phyloP scores from a whole-genome alignment of 345 rosid species.

The Citrus mangshanensis region DNA sequence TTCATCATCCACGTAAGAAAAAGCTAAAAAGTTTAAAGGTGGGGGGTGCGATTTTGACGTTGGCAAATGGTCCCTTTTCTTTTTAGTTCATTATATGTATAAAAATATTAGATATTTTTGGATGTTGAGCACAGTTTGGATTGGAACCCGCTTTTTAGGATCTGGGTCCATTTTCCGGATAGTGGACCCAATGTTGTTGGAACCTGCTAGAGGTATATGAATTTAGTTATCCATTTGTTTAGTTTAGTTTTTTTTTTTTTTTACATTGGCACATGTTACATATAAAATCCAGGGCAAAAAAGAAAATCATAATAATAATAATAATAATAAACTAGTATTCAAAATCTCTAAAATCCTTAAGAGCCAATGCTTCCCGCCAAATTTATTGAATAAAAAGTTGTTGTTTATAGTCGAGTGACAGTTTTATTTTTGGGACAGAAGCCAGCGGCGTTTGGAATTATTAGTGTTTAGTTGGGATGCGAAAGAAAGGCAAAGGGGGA shows the following conservation, averaged over 20 bases:
- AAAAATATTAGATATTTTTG: not conserved
- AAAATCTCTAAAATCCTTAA: too few relatives aligned
- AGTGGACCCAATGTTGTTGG: not conserved
- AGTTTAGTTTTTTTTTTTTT: not conserved
- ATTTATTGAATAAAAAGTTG: not conserved
- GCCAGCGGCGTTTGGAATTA: not conserved
- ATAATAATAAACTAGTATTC: not conserved
- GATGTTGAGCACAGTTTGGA: not conserved
- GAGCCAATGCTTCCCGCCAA: not conserved
- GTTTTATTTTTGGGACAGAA: not conserved
- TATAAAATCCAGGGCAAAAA: not conserved
- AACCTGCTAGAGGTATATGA: not conserved
- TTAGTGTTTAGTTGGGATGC: not conserved
- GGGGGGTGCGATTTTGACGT: conserved; percentile 25
- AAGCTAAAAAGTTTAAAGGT: conserved; percentile 11
- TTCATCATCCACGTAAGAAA: conserved; percentile 33
- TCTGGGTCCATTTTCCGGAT: not conserved
- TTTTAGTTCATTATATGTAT: not conserved
- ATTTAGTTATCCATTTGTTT: not conserved
- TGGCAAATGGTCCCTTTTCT: conserved; percentile 17
- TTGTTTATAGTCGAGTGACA: not conserved
- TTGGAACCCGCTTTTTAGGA: conserved; percentile 9
- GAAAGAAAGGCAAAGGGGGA: not conserved
- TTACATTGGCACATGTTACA: not conserved
- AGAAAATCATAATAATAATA: not conserved